Percentiles rank a stretch among this genome's conserved stretches.
Conservation (phyloP, 2,329 filamentous ascomycete genomes). For the Stagonosporopsis chrysanthemi region DNA sequence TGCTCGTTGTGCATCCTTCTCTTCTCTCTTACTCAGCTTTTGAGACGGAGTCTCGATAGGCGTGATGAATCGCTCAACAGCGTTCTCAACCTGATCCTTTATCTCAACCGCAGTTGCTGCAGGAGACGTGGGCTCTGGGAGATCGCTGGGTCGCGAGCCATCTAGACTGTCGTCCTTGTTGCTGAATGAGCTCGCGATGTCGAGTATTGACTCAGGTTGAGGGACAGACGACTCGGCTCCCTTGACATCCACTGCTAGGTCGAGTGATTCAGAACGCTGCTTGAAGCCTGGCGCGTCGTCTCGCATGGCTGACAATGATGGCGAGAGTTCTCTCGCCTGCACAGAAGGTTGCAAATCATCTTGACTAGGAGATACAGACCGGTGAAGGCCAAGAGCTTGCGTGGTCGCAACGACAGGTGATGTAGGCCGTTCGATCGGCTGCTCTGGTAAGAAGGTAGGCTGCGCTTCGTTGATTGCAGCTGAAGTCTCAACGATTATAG, state of each 20-base stretch:
- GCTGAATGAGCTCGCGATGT: constrained; percentile 37
- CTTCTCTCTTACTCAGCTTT: constrained; percentile 36
- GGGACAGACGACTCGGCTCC: constrained; percentile 25
- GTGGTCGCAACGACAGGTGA: constrained; percentile 3
- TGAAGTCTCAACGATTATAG: background rate
- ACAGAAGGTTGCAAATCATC: background rate
- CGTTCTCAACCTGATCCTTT: constrained; percentile 27
- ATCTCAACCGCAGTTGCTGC: constrained; percentile 32
- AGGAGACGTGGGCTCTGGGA: constrained; percentile 35
- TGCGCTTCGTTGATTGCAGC: constrained; percentile 8
- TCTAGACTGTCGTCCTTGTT: constrained; percentile 44
- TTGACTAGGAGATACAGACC: constrained; percentile 4
- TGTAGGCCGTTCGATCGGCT: background rate
- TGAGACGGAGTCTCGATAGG: constrained; percentile 2
- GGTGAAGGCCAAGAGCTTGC: constrained; percentile 1
- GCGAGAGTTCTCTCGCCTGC: constrained; percentile 27
- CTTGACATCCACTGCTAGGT: constrained; percentile 23
- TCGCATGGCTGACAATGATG: constrained; percentile 34
- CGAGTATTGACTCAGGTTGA: constrained; percentile 33
- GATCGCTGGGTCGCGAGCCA: constrained; percentile 27
- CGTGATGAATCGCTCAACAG: background rate
- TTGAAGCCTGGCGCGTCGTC: constrained; percentile 39
- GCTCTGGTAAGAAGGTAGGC: constrained; percentile 5
- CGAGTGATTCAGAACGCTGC: constrained; percentile 39
- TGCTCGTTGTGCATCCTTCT: constrained; percentile 18